Evolutionary conservation across 805 yeast genomes (phyloP), one percentile per base, ranked within the genome.

Genomic region (Tetrapisispora namnaoensis): DNA sequence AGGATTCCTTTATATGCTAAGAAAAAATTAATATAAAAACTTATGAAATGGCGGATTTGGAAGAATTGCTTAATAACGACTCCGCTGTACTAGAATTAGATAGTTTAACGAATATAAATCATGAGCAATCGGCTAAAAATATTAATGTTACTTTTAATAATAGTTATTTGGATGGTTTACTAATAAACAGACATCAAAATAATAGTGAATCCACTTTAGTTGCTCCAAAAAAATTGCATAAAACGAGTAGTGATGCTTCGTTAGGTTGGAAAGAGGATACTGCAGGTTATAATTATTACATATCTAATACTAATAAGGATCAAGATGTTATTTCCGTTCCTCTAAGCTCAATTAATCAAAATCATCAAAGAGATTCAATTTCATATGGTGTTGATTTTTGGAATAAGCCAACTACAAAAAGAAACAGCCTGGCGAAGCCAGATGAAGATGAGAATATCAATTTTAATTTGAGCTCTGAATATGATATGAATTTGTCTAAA

Each of bases 311-410:
- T 40, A 27, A 16, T 27, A n/a, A 24, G 18, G 17, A 10, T n/a
- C 5, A 36, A 46, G 59, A 55, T 17, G 57, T 57, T 6, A 47
- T 58, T 11, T 46, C 56, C 5, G 49, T 43, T 21, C 47, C 57
- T 8, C 42, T 47, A n/a, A 54, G 55, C n/a, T 47, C 47, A 35
- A 28, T 49, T n/a, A 34, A 55, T 5, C 49, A 48, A 10, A 43
- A 53, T 6, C 48, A 51, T 32, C 45, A 55, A 1, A 51, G 66
- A 21, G 56, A 56, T n/a, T 61, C 67, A 11, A 62, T 63, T 20
- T 63, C 68, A 16, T 58, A 61, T 38, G 48, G 53, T 20, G 48
- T 58, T 11, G 63, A 63, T 48, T 54, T 58, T 38, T 61, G 67
- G 67, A 60, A 58, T 42, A 16, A 47, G 18, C 3, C 49, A 45